phyloP scores from a whole-genome alignment of 345 rosid genomes.

The Fremontodendron californicum region DNA sequence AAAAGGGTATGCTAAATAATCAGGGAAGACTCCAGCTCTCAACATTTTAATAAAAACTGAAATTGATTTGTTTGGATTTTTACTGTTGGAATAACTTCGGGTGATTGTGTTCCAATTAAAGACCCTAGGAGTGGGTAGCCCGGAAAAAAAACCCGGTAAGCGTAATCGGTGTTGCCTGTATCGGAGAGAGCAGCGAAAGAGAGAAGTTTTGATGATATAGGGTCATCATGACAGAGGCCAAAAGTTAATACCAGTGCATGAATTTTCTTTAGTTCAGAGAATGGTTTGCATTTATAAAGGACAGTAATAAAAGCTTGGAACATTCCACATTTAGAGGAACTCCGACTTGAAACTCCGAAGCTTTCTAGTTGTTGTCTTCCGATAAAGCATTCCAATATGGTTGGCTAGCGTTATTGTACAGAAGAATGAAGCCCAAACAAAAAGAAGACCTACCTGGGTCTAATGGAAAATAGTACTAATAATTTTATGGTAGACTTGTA shows the following conservation, averaged over 20 bases:
- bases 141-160: constrained; percentile 36
- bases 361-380: background rate
- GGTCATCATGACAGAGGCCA: constrained; percentile 50
- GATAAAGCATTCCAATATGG: background rate
- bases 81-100: constrained; percentile 55
- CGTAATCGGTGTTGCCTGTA: constrained; percentile 43
- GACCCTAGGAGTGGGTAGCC: constrained; percentile 33
- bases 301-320: background rate
- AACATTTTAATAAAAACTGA: constrained; percentile 49
- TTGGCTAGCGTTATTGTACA: background rate
- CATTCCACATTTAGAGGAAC: background rate
- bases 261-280: constrained; percentile 41
- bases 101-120: constrained; percentile 56
- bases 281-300: constrained; percentile 51
- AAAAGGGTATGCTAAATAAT: constrained; percentile 71
- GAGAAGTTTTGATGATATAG: constrained; percentile 40
- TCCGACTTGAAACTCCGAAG: background rate
- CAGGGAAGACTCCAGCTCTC: constrained; percentile 43
- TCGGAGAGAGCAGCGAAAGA: constrained; percentile 52
- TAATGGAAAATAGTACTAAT: too few relatives aligned
- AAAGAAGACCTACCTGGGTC: too few relatives aligned
- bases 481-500: too few relatives aligned
- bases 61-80: constrained; percentile 44
- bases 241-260: constrained; percentile 50
- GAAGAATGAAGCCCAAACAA: too few relatives aligned